Evolutionary conservation across 164 flowering plant genomes (phyloP).

Genomic region (Chimonanthus praecox): DNA sequence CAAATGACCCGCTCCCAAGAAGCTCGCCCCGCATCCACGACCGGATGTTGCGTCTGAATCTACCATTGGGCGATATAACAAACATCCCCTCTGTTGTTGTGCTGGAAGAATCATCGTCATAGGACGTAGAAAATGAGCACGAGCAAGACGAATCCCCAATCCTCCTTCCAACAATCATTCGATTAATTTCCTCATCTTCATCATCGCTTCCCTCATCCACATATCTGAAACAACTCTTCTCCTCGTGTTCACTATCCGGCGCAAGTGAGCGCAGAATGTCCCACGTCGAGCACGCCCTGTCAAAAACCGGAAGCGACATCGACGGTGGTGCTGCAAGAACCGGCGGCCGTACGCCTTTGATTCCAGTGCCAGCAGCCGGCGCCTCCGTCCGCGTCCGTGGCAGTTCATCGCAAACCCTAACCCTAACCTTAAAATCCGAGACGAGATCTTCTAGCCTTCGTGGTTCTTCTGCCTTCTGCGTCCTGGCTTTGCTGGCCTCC

Average conservation of each 20-base stretch:
- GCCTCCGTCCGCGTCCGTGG: not conserved
- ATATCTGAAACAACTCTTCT: not conserved
- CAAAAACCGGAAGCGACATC: constrained; percentile 32
- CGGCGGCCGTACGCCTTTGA: constrained; percentile 85
- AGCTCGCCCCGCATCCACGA: constrained; percentile 68
- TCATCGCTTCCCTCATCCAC: constrained; percentile 18
- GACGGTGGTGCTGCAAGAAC: constrained; percentile 56
- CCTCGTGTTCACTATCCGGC: constrained; percentile 28
- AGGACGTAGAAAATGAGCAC: constrained; percentile 54
- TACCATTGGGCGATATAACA: constrained; percentile 61
- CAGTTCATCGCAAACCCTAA: constrained; percentile 3
- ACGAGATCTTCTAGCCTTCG: not conserved
- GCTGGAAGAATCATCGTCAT: constrained; percentile 69
- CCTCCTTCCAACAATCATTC: constrained; percentile 11
- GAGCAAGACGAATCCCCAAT: constrained; percentile 32
- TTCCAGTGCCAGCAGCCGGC: constrained; percentile 29
- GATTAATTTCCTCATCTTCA: constrained; percentile 16
- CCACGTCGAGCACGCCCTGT: constrained; percentile 52
- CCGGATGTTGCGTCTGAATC: constrained; percentile 30
- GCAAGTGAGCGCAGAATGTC: constrained; percentile 48
- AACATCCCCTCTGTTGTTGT: constrained; percentile 56
- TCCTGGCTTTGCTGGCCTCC: constrained; percentile 47
- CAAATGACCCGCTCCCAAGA: constrained; percentile 90
- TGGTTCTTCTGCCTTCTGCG: not conserved
- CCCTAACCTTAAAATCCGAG: constrained; percentile 11